phyloP scores from a whole-genome alignment of 148 eudicot species.

The Chenopodium formosanum region DNA sequence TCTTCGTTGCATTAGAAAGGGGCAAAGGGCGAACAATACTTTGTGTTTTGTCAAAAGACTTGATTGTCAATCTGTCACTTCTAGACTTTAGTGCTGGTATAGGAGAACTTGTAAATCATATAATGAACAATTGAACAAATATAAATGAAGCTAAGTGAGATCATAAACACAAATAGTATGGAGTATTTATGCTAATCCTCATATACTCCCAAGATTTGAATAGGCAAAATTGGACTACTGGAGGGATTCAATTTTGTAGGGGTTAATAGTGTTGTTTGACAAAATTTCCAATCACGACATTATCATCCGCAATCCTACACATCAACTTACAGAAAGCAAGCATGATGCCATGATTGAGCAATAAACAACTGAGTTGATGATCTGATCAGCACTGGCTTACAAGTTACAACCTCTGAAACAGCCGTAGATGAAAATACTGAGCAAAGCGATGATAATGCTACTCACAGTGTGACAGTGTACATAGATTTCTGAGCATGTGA shows the following conservation, averaged over 20 bases:
- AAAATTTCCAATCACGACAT: background rate
- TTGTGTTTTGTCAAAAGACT: no score
- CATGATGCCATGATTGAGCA: background rate
- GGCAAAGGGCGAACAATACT: no score
- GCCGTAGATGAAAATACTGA: background rate
- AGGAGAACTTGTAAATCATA: no score
- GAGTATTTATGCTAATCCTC: background rate
- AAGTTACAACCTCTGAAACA: background rate
- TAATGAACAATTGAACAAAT: no score
- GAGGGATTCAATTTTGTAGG: background rate
- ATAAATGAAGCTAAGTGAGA: no score
- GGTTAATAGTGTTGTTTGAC: background rate
- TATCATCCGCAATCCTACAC: background rate
- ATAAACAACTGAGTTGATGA: background rate
- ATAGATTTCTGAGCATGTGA: background rate
- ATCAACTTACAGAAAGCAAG: background rate
- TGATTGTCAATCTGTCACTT: no score
- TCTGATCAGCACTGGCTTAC: background rate
- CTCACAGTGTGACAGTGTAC: background rate
- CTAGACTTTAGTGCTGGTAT: no score
- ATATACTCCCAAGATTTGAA: background rate
- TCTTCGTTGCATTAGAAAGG: no score
- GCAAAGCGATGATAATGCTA: background rate
- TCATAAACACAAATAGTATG: no score
- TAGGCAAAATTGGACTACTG: background rate